Evolutionary conservation across 257 asterid species (phyloP).

Genomic region (Ballota nigra): DNA sequence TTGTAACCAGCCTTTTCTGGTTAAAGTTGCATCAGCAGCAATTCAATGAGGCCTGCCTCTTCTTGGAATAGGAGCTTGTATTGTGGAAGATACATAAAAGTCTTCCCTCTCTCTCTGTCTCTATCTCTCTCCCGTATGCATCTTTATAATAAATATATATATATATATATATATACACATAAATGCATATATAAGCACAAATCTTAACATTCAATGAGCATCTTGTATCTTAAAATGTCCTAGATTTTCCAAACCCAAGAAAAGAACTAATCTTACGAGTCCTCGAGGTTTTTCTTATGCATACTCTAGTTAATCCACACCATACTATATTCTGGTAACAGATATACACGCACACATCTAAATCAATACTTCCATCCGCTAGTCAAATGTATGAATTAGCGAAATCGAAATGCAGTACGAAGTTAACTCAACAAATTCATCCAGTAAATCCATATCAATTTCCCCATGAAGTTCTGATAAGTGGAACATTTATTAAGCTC

Average conservation of each 20-base stretch:
- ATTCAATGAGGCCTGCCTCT: constrained; percentile 4
- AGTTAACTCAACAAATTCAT: not conserved
- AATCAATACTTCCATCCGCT: not conserved
- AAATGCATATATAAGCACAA: no score
- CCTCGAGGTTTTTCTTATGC: not conserved
- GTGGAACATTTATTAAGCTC: constrained; percentile 11
- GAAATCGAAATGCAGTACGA: not conserved
- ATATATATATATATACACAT: not conserved
- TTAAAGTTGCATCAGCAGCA: not conserved
- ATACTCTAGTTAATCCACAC: not conserved
- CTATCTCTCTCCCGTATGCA: not conserved
- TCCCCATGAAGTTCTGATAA: not conserved
- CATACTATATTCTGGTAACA: not conserved
- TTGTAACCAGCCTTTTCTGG: constrained; percentile 8
- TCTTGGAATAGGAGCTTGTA: constrained; percentile 12
- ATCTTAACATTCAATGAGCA: not conserved
- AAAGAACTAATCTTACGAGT: not conserved
- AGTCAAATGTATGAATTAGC: no score
- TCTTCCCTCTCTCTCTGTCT: not conserved
- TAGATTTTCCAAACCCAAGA: not conserved
- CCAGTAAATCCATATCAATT: not conserved
- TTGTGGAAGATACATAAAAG: constrained; percentile 1
- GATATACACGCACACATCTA: not conserved
- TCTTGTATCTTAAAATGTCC: not conserved
- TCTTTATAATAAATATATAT: not conserved